A percentile compares a stretch with the other conserved stretches of the same genome.
Evolutionary conservation across 805 yeast genomes (phyloP).

Genomic region (Candida koratica): DNA sequence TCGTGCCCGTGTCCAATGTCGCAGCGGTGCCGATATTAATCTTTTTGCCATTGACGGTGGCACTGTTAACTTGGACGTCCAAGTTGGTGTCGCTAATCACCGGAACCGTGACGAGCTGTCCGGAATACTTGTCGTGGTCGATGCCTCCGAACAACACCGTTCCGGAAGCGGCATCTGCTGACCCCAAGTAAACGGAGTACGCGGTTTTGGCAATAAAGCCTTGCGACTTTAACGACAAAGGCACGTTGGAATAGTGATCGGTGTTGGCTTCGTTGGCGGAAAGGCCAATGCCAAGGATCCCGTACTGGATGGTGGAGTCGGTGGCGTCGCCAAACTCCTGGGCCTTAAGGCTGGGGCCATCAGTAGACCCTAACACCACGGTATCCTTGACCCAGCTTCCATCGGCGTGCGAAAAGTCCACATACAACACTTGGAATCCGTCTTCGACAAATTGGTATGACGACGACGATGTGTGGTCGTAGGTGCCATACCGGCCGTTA

Average conservation of each 20-base stretch:
- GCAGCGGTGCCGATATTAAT: conserved; percentile 5
- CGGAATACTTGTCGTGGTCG: conserved; percentile 25
- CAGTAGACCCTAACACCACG: conserved; percentile 9
- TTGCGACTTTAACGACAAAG: conserved; percentile 27
- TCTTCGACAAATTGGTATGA: conserved; percentile 29
- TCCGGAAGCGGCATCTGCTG: conserved; percentile 20
- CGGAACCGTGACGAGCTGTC: conserved; percentile 22
- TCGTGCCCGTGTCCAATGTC: conserved; percentile 33
- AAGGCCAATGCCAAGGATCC: conserved; percentile 21
- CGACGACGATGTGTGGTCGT: conserved; percentile 29
- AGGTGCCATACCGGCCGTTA: conserved; percentile 31
- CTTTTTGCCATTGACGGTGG: conserved; percentile 19
- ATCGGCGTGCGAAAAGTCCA: conserved; percentile 43
- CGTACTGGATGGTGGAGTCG: conserved; percentile 7
- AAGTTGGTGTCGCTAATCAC: conserved; percentile 27
- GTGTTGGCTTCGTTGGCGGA: conserved; percentile 11
- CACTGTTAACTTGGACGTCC: conserved; percentile 43
- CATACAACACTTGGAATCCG: conserved; percentile 42
- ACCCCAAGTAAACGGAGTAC: conserved; percentile 36
- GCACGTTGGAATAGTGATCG: conserved; percentile 30
- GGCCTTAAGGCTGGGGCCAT: background rate
- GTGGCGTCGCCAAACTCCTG: conserved; percentile 23
- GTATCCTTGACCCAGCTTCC: conserved; percentile 18
- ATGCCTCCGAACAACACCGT: conserved; percentile 32
- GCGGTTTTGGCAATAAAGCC: conserved; percentile 34